Conservation (phyloP, 2,329 filamentous ascomycete genomes). For the Penicillium sp. region DNA sequence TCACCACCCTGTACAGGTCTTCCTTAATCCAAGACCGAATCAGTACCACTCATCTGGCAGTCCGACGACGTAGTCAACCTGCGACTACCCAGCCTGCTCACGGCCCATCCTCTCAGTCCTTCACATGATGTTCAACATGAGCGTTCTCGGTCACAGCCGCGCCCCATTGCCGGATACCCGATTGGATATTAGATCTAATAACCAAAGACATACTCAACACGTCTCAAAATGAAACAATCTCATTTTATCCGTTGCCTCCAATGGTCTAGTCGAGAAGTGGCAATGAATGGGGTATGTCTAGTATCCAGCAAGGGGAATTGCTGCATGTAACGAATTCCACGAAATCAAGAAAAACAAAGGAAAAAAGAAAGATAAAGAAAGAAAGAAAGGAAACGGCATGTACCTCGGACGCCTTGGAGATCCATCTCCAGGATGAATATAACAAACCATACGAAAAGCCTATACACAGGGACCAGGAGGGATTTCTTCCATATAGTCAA, state of each 20-base stretch:
- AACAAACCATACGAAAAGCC: background rate
- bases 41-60: conserved; percentile 3
- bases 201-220: conserved; percentile 6
- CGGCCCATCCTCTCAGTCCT: conserved; percentile 5
- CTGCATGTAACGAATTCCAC: background rate
- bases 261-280: background rate
- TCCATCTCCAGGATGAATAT: background rate
- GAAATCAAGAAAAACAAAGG: no score
- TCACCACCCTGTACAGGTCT: conserved; percentile 1
- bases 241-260: background rate
- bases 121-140: conserved; percentile 27
- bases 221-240: conserved; percentile 4
- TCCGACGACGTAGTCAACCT: conserved; percentile 22
- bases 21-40: conserved; percentile 1
- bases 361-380: background rate
- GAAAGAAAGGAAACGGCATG: background rate
- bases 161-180: conserved; percentile 32
- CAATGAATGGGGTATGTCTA: background rate
- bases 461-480: background rate
- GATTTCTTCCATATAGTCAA: background rate
- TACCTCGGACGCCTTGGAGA: no score
- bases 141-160: conserved; percentile 20
- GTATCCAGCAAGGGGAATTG: background rate
- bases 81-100: conserved; percentile 13
- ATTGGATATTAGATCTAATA: conserved; percentile 23